Conservation (phyloP, 2,329 filamentous ascomycete species). For the Fusarium xyrophilum region DNA sequence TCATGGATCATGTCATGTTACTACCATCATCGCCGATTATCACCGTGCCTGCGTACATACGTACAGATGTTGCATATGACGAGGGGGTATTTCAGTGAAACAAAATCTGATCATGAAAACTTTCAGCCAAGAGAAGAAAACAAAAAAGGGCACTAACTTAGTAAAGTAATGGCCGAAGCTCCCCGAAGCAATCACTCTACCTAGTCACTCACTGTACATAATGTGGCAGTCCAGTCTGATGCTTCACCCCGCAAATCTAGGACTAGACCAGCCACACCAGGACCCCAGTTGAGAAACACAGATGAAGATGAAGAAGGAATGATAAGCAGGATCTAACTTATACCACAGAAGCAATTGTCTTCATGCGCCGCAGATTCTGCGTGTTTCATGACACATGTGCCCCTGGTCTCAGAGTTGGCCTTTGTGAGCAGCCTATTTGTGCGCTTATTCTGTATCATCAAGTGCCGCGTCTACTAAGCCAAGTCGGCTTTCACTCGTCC, state of each 20-base stretch:
- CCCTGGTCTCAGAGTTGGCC: background rate
- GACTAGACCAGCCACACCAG: background rate
- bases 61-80: background rate
- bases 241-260: slow-evolving; percentile 29
- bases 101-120: background rate
- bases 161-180: slow-evolving; percentile 6
- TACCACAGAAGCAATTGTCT: slow-evolving; percentile 16
- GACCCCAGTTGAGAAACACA: background rate
- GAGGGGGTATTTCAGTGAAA: background rate
- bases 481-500: slow-evolving; percentile 12
- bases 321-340: slow-evolving; percentile 11
- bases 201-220: background rate
- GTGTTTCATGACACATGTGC: slow-evolving; percentile 30
- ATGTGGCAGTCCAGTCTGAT: background rate
- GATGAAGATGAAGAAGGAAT: background rate
- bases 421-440: slow-evolving; percentile 38
- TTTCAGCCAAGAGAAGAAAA: background rate
- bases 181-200: slow-evolving; percentile 3
- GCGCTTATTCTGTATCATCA: slow-evolving; percentile 34
- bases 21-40: no score
- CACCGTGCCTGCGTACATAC: background rate
- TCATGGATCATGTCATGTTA: background rate
- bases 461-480: slow-evolving; percentile 17
- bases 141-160: background rate
- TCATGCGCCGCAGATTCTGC: slow-evolving; percentile 11